phyloP scores from a whole-genome alignment of 202 grass and related monocot species.

The Digitaria exilis region DNA sequence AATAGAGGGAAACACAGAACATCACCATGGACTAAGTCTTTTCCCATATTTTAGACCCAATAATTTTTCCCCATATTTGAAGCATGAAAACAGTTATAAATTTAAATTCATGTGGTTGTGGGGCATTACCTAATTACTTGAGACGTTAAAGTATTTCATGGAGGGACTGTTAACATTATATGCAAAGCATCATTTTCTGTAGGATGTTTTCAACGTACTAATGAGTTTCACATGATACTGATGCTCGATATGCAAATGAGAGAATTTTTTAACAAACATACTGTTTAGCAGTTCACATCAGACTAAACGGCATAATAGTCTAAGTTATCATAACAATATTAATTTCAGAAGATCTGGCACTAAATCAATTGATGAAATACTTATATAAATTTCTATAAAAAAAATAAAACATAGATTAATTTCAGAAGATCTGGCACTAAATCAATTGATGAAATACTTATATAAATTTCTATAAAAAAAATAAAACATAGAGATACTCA shows the following conservation, averaged over 20 bases:
- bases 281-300: not conserved
- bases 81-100: not conserved
- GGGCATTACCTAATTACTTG: not conserved
- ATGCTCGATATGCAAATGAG: not conserved
- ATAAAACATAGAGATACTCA: not conserved
- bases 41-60: not conserved
- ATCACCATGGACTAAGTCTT: not conserved
- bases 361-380: not conserved
- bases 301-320: conserved; percentile 8
- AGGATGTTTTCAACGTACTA: not conserved
- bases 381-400: not conserved
- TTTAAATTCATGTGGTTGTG: not conserved
- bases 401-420: not conserved
- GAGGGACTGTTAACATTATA: not conserved
- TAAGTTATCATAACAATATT: not conserved
- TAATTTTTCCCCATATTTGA: not conserved
- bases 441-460: not conserved
- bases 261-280: not conserved
- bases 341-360: conserved; percentile 2
- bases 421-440: conserved; percentile 14
- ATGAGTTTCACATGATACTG: not conserved
- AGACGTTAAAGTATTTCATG: not conserved
- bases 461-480: not conserved
- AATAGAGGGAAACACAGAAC: not conserved
- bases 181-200: not conserved